A percentile compares a stretch with the other conserved stretches of the same genome.
These are phyloP conservation scores for Penicillium lividum DNA, from an alignment of 495 filamentous ascomycete genomes.

Conservation along the genomic window DNA sequence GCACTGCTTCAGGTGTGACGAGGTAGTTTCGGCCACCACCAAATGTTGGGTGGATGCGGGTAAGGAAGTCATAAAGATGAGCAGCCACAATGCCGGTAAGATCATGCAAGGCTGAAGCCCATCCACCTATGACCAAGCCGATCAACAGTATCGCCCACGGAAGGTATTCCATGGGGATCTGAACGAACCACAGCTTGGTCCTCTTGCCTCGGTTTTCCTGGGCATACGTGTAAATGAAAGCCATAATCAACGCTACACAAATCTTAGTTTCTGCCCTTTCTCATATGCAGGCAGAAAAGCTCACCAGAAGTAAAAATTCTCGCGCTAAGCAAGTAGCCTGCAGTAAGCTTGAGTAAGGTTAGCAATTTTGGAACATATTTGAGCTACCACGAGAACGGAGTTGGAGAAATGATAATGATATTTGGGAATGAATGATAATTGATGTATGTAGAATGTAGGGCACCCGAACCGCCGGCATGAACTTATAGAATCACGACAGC, in stretches of 20 bases:
- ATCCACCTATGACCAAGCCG: conserved; percentile 60
- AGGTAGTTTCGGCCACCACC: conserved; percentile 75
- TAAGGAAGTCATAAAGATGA: conserved; percentile 84
- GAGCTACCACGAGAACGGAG: conserved; percentile 25
- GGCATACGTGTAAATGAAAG: conserved; percentile 75
- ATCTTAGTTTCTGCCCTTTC: conserved; percentile 12
- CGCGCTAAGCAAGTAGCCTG: conserved; percentile 51
- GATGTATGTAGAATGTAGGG: conserved; percentile 72
- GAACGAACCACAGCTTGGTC: conserved; percentile 71
- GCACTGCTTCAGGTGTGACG: conserved; percentile 66
- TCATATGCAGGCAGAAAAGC: conserved; percentile 13
- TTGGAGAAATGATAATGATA: conserved; percentile 17
- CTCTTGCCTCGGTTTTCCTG: conserved; percentile 78
- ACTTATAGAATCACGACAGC: conserved; percentile 61
- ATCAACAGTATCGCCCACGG: conserved; percentile 74
- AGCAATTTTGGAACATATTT: conserved; percentile 18
- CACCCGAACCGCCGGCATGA: conserved; percentile 75
- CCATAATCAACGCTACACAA: conserved; percentile 65
- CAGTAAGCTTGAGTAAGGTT: conserved; percentile 44
- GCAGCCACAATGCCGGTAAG: conserved; percentile 74
- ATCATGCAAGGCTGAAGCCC: conserved; percentile 52
- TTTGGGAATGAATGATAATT: conserved; percentile 25
- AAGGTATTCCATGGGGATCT: conserved; percentile 70
- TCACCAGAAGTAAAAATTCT: conserved; percentile 58
- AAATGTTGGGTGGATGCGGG: conserved; percentile 78